Base-by-base conservation (phyloP, 148 eudicot genomes). In the Rhododendron griersonianum region DNA sequence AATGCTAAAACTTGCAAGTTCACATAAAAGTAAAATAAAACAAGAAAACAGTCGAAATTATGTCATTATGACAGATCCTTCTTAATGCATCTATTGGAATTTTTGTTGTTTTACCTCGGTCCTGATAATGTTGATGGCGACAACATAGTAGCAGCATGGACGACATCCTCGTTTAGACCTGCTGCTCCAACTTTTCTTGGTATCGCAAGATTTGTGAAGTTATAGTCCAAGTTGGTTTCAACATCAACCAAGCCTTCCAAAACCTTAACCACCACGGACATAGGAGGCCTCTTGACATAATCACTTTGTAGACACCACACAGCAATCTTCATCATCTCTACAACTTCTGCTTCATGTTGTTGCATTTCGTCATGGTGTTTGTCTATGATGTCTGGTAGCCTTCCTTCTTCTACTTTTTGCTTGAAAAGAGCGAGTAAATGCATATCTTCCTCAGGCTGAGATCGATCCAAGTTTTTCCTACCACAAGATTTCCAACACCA, bases 281-380 rank as follows among this genome's bases (percentile, higher is more conserved):
- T 82, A 13, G 87, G 41, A 74, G 87, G 87, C 85, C 85, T 86
- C 76, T 8, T 69, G 44, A 55, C 14, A 53, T 4, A 53, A 83
- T 86, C 79, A 55, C 73, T 47, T 81, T 86, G 87, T 8, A 86
- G 30, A 44, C 87, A 86, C 85, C 87, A 86, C 23, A n/a, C 79
- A 25, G 76, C 85, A 74, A 86, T 19, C 53, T 59, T 82, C 81
- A 86, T 86, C 87, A 74, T 74, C 73, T 81, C 78, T 51, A 86
- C 74, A 23, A 86, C 81, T 28, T 89, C 87, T 59, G 10, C 51
- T n/a, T 28, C 45, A 37, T 80, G 85, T 9, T 10, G 21, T 50
- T 84, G 88, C 90, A 89, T 81, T 51, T 89, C 83, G 11, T 86
- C 83, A 30, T 78, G 78, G 33, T 50, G 53, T 75, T 25, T 73